phyloP scores from a whole-genome alignment of 2,329 filamentous ascomycete genomes.

The Scedosporium minutisporum region DNA sequence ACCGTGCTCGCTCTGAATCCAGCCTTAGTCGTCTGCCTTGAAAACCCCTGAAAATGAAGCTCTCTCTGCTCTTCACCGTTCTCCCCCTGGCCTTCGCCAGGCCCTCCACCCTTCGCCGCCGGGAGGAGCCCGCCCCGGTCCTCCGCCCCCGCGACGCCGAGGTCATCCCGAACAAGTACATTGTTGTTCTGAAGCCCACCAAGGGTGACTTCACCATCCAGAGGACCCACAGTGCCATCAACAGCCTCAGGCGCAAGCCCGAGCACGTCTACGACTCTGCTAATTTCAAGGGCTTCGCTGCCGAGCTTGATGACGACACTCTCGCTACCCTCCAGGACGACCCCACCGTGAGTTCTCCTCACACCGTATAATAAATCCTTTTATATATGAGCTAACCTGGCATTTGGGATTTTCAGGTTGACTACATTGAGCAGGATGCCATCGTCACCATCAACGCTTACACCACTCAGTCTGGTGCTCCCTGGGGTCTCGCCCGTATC shows the following conservation, averaged over 20 bases:
- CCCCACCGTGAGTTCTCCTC: constrained; percentile 24
- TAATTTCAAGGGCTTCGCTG: constrained; percentile 27
- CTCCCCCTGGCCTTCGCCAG: constrained; percentile 11
- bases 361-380: not conserved
- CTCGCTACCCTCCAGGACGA: constrained; percentile 28
- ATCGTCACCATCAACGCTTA: constrained; percentile 15
- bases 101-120: constrained; percentile 9
- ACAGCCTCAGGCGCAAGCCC: constrained; percentile 16
- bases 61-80: constrained; percentile 16
- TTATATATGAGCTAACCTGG: too few relatives aligned
- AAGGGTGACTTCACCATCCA: constrained; percentile 19
- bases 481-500: constrained; percentile 35
- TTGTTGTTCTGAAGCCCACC: constrained; percentile 29
- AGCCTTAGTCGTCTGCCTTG: constrained; percentile 1
- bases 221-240: constrained; percentile 14
- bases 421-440: constrained; percentile 31
- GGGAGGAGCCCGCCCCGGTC: constrained; percentile 9
- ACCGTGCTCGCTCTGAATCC: not conserved
- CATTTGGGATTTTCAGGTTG: constrained; percentile 14
- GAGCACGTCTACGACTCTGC: constrained; percentile 15
- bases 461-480: constrained; percentile 23
- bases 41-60: constrained; percentile 17
- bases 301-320: constrained; percentile 30
- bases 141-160: constrained; percentile 6
- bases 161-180: constrained; percentile 31